phyloP scores from a whole-genome alignment of 2,329 filamentous ascomycete species.

The Colletotrichum coccodes region DNA sequence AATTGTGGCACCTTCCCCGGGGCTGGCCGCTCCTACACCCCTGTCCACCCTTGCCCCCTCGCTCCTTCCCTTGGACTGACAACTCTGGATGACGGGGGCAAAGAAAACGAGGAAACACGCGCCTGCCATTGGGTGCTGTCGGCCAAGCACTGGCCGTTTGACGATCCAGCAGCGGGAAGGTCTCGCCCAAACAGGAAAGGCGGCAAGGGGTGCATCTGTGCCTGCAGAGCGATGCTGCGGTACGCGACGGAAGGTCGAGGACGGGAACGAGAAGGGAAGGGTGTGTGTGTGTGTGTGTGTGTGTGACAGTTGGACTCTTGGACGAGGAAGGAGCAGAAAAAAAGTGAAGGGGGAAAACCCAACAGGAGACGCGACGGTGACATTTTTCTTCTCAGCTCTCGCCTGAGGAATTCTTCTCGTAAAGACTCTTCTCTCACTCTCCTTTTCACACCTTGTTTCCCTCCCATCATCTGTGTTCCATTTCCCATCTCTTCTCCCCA shows the following conservation, averaged over 20 bases:
- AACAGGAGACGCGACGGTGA: not conserved
- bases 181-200: conserved; percentile 16
- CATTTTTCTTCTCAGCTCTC: not conserved
- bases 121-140: not conserved
- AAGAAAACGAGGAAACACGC: conserved; percentile 4
- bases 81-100: not conserved
- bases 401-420: too few species aligned
- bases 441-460: not conserved
- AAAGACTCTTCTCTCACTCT: not conserved
- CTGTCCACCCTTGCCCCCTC: not conserved
- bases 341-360: not conserved
- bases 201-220: conserved; percentile 19
- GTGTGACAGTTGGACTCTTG: conserved; percentile 1
- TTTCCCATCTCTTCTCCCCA: not conserved
- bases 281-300: not conserved
- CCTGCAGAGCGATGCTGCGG: conserved; percentile 9
- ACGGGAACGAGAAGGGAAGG: not conserved
- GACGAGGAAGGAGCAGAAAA: not conserved
- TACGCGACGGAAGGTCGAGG: not conserved
- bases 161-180: conserved; percentile 23
- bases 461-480: not conserved
- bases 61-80: conserved; percentile 5
- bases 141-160: conserved; percentile 18
- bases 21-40: conserved; percentile 13
- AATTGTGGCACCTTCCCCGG: conserved; percentile 23